A percentile compares a stretch with the other conserved stretches of the same genome.
phyloP scores from a whole-genome alignment of 140 eudicot genomes.

The Erigeron philadelphicus region DNA sequence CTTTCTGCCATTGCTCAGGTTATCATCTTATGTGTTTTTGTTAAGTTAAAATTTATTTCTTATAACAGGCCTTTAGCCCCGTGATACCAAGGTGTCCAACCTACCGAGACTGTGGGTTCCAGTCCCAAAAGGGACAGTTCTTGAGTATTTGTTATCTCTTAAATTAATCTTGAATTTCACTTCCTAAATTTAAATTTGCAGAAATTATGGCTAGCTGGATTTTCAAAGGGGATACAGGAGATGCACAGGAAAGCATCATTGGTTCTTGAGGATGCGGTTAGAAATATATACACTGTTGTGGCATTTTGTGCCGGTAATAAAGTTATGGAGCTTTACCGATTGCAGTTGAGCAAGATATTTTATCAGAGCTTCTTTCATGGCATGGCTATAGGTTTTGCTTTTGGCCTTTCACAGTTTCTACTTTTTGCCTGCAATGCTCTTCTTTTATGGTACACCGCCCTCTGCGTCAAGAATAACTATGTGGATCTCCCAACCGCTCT shows the following conservation, averaged over 20 bases:
- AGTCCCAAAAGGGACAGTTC: too few species aligned
- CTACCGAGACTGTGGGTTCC: too few species aligned
- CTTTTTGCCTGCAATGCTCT: constrained; percentile 90
- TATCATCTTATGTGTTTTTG: background rate
- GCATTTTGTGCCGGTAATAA: constrained; percentile 95
- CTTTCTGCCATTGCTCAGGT: constrained; percentile 98
- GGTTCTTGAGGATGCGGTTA: constrained; percentile 92
- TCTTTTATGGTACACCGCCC: constrained; percentile 88
- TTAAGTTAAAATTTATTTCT: background rate
- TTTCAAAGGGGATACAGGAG: constrained; percentile 94
- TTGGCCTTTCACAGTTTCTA: constrained; percentile 92
- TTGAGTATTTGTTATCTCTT: background rate
- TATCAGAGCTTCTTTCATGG: constrained; percentile 86
- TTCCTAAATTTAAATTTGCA: constrained; percentile 29
- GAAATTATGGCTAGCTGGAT: constrained; percentile 98
- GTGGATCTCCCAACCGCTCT: constrained; percentile 66
- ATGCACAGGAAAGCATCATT: constrained; percentile 97
- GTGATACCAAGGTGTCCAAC: too few species aligned
- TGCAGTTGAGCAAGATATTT: constrained; percentile 63
- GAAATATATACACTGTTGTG: constrained; percentile 89
- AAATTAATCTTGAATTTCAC: background rate
- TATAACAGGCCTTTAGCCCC: too few species aligned
- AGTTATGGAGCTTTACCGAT: constrained; percentile 89
- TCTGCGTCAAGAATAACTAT: constrained; percentile 52
- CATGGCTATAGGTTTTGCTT: constrained; percentile 80